Conservation (phyloP, 306 rosid genomes). For the Lithocarpus polystachyus region DNA sequence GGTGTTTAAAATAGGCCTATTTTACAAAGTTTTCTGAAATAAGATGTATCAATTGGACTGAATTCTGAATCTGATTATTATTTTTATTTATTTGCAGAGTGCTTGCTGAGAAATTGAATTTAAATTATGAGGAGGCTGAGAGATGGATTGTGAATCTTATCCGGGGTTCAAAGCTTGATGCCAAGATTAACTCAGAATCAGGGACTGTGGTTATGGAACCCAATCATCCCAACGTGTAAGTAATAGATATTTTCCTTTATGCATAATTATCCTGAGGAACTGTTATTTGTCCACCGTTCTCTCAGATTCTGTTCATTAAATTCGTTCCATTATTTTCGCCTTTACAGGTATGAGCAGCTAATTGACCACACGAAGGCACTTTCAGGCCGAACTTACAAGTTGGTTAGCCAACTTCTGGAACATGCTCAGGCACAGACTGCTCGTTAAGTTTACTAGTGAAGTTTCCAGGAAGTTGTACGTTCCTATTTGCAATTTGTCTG, state of each 20-base stretch:
- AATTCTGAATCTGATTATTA: neutral
- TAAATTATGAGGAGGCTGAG: slow-evolving; percentile 93
- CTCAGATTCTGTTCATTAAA: neutral
- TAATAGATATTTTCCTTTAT: slow-evolving; percentile 6
- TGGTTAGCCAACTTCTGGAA: slow-evolving; percentile 66
- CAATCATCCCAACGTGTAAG: slow-evolving; percentile 85
- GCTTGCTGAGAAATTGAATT: slow-evolving; percentile 86
- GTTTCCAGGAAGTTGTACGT: slow-evolving; percentile 12
- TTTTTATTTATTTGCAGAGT: slow-evolving; percentile 47
- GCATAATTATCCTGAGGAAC: neutral
- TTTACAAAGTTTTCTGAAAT: neutral
- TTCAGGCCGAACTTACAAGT: slow-evolving; percentile 74
- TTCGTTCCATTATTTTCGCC: neutral
- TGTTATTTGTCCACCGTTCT: neutral
- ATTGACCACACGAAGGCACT: slow-evolving; percentile 82
- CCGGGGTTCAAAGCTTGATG: slow-evolving; percentile 84
- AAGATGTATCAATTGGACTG: neutral
- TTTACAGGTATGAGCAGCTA: slow-evolving; percentile 83
- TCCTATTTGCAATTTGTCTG: neutral
- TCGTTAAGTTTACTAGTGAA: slow-evolving; percentile 30
- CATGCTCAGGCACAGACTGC: slow-evolving; percentile 64
- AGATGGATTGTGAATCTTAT: slow-evolving; percentile 89
- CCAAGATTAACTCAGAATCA: slow-evolving; percentile 67
- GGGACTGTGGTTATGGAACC: slow-evolving; percentile 87
- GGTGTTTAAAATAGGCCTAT: neutral